phyloP scores from a whole-genome alignment of 1,284 basidiomycete species.

The Neolentinus lepideus region DNA sequence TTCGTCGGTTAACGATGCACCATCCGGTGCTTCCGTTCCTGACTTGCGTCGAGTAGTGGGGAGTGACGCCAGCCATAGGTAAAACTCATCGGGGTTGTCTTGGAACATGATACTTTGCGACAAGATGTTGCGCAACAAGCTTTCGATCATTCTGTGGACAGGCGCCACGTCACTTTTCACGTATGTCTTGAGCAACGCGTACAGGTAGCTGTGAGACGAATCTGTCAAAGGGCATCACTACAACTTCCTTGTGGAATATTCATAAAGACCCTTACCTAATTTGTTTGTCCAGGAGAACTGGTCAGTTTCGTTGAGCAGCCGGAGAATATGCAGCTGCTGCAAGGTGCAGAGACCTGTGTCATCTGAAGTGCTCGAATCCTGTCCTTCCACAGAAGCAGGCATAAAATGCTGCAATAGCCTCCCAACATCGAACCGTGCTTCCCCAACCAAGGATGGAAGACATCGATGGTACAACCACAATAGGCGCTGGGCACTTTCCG shows the following conservation, averaged over 20 bases:
- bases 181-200: conserved; percentile 63
- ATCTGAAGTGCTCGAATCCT: neutral
- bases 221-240: conserved; percentile 14
- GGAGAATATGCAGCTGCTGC: conserved; percentile 74
- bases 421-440: conserved; percentile 81
- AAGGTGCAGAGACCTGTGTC: conserved; percentile 46
- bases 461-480: conserved; percentile 80
- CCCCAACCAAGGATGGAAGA: conserved; percentile 67
- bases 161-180: conserved; percentile 40
- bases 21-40: conserved; percentile 39
- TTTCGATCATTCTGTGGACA: conserved; percentile 47
- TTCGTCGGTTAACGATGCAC: conserved; percentile 50
- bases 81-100: conserved; percentile 68
- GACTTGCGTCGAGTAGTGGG: conserved; percentile 31
- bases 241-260: neutral
- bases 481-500: conserved; percentile 74
- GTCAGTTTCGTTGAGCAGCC: conserved; percentile 63
- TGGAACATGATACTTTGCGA: conserved; percentile 75
- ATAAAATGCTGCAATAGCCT: conserved; percentile 61
- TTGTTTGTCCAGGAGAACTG: conserved; percentile 77
- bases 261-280: conserved; percentile 40
- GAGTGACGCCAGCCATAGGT: conserved; percentile 68
- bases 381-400: conserved; percentile 9
- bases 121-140: conserved; percentile 57
- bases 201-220: conserved; percentile 47